phyloP scores from a whole-genome alignment of 2,329 filamentous ascomycete genomes.

The Pestalotiopsis sp. region DNA sequence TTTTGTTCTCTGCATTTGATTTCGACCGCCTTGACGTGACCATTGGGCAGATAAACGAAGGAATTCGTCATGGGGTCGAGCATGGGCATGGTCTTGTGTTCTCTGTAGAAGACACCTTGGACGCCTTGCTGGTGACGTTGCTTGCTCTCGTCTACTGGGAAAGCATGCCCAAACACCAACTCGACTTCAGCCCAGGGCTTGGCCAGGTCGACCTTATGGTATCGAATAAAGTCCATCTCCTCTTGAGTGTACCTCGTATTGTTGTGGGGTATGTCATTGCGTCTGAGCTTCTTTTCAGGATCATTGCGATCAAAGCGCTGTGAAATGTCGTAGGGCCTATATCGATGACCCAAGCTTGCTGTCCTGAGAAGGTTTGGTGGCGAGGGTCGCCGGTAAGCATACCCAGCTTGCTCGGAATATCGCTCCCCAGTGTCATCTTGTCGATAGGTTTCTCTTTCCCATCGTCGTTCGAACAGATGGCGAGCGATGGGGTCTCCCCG shows the following conservation, averaged over 20 bases:
- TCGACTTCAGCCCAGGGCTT: conserved; percentile 24
- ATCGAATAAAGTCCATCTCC: conserved; percentile 32
- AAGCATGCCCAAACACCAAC: conserved; percentile 22
- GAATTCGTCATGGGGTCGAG: conserved; percentile 20
- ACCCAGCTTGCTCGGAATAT: background rate
- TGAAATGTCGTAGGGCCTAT: background rate
- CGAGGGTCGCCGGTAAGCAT: background rate
- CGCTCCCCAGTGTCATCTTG: background rate
- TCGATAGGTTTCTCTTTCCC: background rate
- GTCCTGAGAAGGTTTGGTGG: background rate
- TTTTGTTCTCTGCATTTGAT: conserved; percentile 28
- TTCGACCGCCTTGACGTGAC: conserved; percentile 22
- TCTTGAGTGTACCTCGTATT: conserved; percentile 33
- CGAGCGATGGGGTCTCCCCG: background rate
- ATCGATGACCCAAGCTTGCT: background rate
- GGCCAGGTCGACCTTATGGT: conserved; percentile 27
- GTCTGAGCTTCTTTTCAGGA: background rate
- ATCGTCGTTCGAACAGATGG: background rate
- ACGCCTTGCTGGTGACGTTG: conserved; percentile 26
- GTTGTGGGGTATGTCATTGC: conserved; percentile 22
- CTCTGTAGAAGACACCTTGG: conserved; percentile 32
- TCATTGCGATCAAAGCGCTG: background rate
- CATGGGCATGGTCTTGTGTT: conserved; percentile 28
- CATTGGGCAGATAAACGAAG: conserved; percentile 27
- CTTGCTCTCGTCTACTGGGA: conserved; percentile 22